A percentile compares a stretch with the other conserved stretches of the same genome.
Conservation (phyloP, 371 early-diverging fungal genomes). For the Rhizopus delemar region DNA sequence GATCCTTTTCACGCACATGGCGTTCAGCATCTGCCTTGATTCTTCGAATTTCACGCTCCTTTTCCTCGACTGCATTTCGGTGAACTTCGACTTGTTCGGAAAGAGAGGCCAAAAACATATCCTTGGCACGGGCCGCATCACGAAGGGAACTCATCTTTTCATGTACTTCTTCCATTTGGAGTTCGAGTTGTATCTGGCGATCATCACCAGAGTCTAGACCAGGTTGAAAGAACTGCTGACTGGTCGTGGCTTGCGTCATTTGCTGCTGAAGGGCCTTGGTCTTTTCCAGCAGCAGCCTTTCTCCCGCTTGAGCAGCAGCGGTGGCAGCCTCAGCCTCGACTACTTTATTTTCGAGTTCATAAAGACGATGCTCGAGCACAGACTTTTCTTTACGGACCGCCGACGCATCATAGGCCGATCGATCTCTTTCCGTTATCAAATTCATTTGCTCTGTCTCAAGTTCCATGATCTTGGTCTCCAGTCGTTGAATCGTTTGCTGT, state of each 20-base stretch:
- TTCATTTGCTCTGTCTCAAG: conserved; percentile 61
- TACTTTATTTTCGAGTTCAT: conserved; percentile 50
- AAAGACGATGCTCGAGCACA: conserved; percentile 34
- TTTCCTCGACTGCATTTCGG: conserved; percentile 50
- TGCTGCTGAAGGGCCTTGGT: conserved; percentile 21
- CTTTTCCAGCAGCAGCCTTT: conserved; percentile 13
- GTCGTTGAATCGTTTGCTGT: conserved; percentile 28
- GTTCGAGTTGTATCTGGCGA: conserved; percentile 46
- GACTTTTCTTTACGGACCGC: conserved; percentile 58
- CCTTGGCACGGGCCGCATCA: conserved; percentile 53
- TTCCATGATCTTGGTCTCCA: conserved; percentile 42
- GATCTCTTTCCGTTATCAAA: conserved; percentile 62
- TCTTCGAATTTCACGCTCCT: conserved; percentile 50
- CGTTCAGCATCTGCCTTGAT: conserved; percentile 45
- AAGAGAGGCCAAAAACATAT: conserved; percentile 47
- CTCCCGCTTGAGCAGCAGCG: conserved; percentile 40
- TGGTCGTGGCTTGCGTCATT: conserved; percentile 21
- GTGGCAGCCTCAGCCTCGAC: conserved; percentile 48
- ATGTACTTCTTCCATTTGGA: conserved; percentile 55
- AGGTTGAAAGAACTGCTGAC: conserved; percentile 20
- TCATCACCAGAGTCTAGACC: conserved; percentile 27
- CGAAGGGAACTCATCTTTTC: conserved; percentile 49
- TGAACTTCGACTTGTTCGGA: conserved; percentile 50
- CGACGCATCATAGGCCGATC: conserved; percentile 54
- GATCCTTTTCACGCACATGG: conserved; percentile 43